A percentile compares a stretch with the other conserved stretches of the same genome.
Evolutionary conservation across 495 filamentous ascomycete genomes (phyloP).

Genomic region (Hypoxylon lienhwacheense): DNA sequence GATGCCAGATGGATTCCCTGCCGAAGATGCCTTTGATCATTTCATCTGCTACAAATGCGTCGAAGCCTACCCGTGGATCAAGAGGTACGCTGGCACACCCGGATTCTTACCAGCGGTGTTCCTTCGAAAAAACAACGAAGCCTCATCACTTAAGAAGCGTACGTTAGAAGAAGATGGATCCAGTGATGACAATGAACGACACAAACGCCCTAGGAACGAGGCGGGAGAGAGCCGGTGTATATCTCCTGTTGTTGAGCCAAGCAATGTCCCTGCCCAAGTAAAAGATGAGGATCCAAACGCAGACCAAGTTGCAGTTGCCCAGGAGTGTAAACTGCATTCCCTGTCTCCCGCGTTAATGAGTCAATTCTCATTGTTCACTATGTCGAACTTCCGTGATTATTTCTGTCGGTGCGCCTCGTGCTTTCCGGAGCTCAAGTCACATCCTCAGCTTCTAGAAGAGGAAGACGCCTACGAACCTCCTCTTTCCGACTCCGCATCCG

Average conservation of each 20-base stretch:
- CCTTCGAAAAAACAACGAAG: slow-evolving; percentile 26
- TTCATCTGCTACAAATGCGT: slow-evolving; percentile 95
- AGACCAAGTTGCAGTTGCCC: slow-evolving; percentile 20
- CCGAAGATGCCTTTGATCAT: slow-evolving; percentile 82
- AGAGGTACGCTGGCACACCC: slow-evolving; percentile 76
- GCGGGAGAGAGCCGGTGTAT: slow-evolving; percentile 20
- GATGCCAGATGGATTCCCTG: slow-evolving; percentile 80
- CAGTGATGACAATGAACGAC: slow-evolving; percentile 40
- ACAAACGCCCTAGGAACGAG: slow-evolving; percentile 64
- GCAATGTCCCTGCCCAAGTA: slow-evolving; percentile 14
- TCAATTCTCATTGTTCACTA: slow-evolving; percentile 79
- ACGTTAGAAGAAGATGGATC: slow-evolving; percentile 67
- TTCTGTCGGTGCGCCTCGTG: slow-evolving; percentile 78
- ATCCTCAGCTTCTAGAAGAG: slow-evolving; percentile 85
- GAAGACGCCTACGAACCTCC: slow-evolving; percentile 93
- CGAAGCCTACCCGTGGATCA: slow-evolving; percentile 88
- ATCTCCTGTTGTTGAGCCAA: slow-evolving; percentile 7
- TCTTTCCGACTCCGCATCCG: slow-evolving; percentile 55
- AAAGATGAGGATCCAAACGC: slow-evolving; percentile 34
- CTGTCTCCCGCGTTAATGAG: slow-evolving; percentile 55
- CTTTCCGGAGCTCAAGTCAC: slow-evolving; percentile 67
- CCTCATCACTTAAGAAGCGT: slow-evolving; percentile 65
- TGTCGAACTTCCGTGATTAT: slow-evolving; percentile 69
- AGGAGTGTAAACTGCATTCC: slow-evolving; percentile 50
- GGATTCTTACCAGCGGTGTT: slow-evolving; percentile 79